Base-by-base conservation (phyloP, 805 yeast genomes). In the Sugiyamaella qingdaonensis region DNA sequence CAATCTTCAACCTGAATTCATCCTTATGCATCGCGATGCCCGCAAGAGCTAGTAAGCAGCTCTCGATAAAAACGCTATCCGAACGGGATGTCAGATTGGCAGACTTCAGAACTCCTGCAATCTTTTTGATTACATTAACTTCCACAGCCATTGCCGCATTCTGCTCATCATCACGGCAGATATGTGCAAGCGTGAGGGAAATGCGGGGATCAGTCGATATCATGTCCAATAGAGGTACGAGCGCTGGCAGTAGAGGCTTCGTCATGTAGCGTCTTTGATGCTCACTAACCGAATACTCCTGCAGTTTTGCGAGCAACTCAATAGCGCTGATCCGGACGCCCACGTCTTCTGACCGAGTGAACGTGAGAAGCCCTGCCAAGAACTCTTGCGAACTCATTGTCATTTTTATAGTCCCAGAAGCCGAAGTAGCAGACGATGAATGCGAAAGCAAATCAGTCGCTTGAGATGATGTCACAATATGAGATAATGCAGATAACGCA, bases 11-110 rank as follows among this genome's bases (percentile, higher is more conserved):
- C 10, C 72, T 57, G 51, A 58, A 64, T 19, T 58, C 53, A 44
- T 69, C 71, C 31, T 59, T 64, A 44, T 64, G 65, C 48, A 62
- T 43, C 4, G 68, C 68, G 18, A 68, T 60, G 5, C 66, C 71
- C 5, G 71, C 68, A 24, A 67, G 52, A 14, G 65, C 64, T 10
- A 63, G 53, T 18, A 68, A 54, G 14, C 65, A 60, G 33, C 58
- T 60, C 10, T 71, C 62, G 10, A 66, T 54, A 19, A 66, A 46
- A 32, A 64, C 66, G 18, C 59, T 53, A 37, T 58, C 54, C 16
- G 54, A 58, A 46, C 61, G 57, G 13, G 51, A 46, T 10, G 51
- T 59, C 24, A 57, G 53, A 14, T 60, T 53, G 14, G 61, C 48
- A 10, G 51, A 49, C 41, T 52, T 52, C 16, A 64, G 54, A 2